Conservation (phyloP, 2,329 filamentous ascomycete genomes). For the Fusarium secorum region DNA sequence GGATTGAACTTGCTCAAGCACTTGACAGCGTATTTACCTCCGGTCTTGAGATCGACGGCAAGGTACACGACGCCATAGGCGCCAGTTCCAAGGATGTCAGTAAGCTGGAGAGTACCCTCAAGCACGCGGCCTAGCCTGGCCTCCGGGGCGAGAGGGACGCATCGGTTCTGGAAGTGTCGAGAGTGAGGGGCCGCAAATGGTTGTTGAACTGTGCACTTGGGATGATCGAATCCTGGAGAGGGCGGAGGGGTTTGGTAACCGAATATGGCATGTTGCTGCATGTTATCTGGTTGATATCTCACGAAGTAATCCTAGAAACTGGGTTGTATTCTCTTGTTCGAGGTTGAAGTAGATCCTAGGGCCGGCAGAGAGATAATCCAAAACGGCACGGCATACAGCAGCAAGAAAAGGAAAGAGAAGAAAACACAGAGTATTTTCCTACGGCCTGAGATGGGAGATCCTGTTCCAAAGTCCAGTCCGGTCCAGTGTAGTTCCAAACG, state of each 20-base stretch:
- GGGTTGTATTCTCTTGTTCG: slow-evolving; percentile 16
- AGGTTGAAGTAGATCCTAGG: slow-evolving; percentile 27
- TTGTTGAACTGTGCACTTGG: slow-evolving; percentile 55
- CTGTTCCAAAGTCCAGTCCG: slow-evolving; percentile 41
- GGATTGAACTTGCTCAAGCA: slow-evolving; percentile 90
- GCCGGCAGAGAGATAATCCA: slow-evolving; percentile 29
- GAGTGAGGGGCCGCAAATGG: slow-evolving; percentile 42
- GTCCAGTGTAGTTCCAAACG: slow-evolving; percentile 42
- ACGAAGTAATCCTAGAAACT: slow-evolving; percentile 33
- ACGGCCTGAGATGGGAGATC: slow-evolving; percentile 38
- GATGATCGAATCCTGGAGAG: slow-evolving; percentile 62
- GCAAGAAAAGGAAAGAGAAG: slow-evolving; percentile 38
- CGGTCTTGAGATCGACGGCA: slow-evolving; percentile 82
- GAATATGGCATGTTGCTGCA: slow-evolving; percentile 66
- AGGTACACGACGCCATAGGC: slow-evolving; percentile 97
- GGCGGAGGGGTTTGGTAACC: slow-evolving; percentile 67
- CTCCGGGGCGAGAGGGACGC: slow-evolving; percentile 73
- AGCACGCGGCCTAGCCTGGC: slow-evolving; percentile 86
- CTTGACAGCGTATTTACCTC: slow-evolving; percentile 91
- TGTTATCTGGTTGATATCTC: slow-evolving; percentile 54
- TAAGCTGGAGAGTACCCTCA: slow-evolving; percentile 83
- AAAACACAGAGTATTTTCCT: slow-evolving; percentile 40
- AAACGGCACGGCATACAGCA: slow-evolving; percentile 33
- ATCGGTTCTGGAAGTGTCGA: slow-evolving; percentile 55
- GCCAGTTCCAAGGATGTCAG: slow-evolving; percentile 86